Percentiles rank a stretch among this genome's conserved stretches.
These are phyloP conservation scores for Marasmius tenuissimus DNA, from an alignment of 1,284 basidiomycete genomes.

Conservation along the genomic window DNA sequence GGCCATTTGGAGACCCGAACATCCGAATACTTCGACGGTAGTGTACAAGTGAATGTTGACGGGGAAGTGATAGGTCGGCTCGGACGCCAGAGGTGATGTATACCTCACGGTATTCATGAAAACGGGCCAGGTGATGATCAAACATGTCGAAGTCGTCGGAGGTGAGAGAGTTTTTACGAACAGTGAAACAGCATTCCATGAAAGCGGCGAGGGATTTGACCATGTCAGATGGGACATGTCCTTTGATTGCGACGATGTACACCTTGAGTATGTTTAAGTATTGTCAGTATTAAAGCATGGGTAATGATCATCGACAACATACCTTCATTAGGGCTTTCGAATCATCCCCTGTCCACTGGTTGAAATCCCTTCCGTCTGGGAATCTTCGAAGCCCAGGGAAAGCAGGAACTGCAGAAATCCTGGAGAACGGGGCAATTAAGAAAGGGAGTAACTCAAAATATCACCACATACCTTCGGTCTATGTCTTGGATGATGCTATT, in stretches of 20 bases:
- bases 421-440: background rate
- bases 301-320: background rate
- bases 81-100: conserved; percentile 13
- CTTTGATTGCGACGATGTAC: conserved; percentile 19
- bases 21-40: background rate
- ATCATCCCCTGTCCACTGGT: conserved; percentile 10
- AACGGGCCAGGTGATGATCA: conserved; percentile 15
- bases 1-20: conserved; percentile 17
- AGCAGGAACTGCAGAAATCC: conserved; percentile 15
- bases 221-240: conserved; percentile 22
- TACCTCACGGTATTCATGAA: conserved; percentile 15
- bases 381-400: conserved; percentile 17
- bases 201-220: conserved; percentile 22
- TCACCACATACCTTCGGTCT: conserved; percentile 19
- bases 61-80: conserved; percentile 11
- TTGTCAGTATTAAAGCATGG: background rate
- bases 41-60: conserved; percentile 14
- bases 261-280: background rate
- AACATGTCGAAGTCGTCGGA: conserved; percentile 21
- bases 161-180: conserved; percentile 19
- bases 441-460: no score
- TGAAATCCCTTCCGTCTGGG: conserved; percentile 3
- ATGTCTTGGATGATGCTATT: conserved; percentile 24
- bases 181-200: conserved; percentile 33
- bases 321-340: conserved; percentile 32